Conservation (phyloP, 2,329 filamentous ascomycete genomes). For the Apiospora hydei region DNA sequence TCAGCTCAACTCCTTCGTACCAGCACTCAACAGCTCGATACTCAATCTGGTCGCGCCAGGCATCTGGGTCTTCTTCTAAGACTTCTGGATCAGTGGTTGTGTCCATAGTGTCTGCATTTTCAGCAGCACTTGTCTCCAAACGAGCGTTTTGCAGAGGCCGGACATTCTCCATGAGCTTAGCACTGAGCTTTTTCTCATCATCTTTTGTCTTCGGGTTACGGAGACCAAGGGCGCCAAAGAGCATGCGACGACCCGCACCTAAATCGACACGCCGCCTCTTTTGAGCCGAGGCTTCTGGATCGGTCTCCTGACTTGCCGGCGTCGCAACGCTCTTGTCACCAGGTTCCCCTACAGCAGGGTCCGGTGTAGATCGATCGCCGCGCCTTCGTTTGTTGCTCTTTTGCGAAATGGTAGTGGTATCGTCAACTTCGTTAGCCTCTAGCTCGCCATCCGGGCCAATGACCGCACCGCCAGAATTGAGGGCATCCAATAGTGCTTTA, state of each 20-base stretch:
- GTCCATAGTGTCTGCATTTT: constrained; percentile 32
- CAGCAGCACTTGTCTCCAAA: constrained; percentile 34
- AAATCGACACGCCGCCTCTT: constrained; percentile 52
- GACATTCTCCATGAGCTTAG: constrained; percentile 64
- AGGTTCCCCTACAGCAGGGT: background rate
- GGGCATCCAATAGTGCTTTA: constrained; percentile 57
- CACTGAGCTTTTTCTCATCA: constrained; percentile 69
- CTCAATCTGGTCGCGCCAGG: constrained; percentile 77
- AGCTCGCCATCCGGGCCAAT: constrained; percentile 39
- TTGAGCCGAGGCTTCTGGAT: constrained; percentile 34
- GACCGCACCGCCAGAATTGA: constrained; percentile 61
- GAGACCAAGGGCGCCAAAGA: constrained; percentile 77
- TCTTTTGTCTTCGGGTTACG: constrained; percentile 72
- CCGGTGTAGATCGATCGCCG: constrained; percentile 22
- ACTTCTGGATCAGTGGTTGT: background rate
- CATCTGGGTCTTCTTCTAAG: constrained; percentile 59
- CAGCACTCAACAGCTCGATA: constrained; percentile 86
- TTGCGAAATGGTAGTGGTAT: constrained; percentile 24
- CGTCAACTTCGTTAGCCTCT: constrained; percentile 6
- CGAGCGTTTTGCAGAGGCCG: constrained; percentile 49
- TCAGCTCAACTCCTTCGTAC: constrained; percentile 71
- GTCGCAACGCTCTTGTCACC: constrained; percentile 4
- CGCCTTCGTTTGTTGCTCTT: constrained; percentile 37
- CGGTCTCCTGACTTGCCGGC: constrained; percentile 25
- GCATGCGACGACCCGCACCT: constrained; percentile 68